Base-by-base conservation (phyloP, 352 stramenopile species). In the Elongisporangium prolatum region DNA sequence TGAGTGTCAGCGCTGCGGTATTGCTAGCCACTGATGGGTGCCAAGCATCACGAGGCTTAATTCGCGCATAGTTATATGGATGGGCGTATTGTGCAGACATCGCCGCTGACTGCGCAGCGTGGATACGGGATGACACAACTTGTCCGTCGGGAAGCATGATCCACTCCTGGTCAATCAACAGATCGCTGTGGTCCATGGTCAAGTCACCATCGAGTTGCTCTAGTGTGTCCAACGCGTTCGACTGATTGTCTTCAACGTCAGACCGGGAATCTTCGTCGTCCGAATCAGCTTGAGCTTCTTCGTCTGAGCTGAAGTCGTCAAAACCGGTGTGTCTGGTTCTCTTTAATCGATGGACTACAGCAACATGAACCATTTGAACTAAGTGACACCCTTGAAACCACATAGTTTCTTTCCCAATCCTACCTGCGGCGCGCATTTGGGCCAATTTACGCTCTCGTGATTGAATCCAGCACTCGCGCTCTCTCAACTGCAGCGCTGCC, bases 401-500 rank as follows among this genome's bases (percentile, higher is more conserved):
- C n/a, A n/a, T n/a, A n/a, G n/a, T n/a, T n/a, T n/a, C n/a, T n/a
- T 9, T 25, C 13, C 28, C 17, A n/a, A 49, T 22, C 37, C 3
- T 44, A 72, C 66, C 69, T 65, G 48, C 60, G 20, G 54, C 62
- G 63, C 62, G 60, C 72, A 84, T 71, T 16, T 75, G 67, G 0
- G 60, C 49, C 9, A 89, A 56, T 37, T 84, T 87, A 22, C 61
- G 60, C 57, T 89, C 67, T 34, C 79, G 67, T 18, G 65, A 64
- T 20, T 76, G 64, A 50, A 87, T 60, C 79, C 79, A 89, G 24
- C 54, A 51, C 22, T 87, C 76, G 17, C 77, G 66, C 18, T 80
- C 72, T 14, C 71, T 67, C 25, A 87, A 22, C n/a, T 84, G 80
- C 21, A 56, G 34, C 63, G 75, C 72, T n/a, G 62, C 72, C 50